Evolutionary conservation across 2,329 filamentous ascomycete species (phyloP).

Genomic region (Thelonectria discophora): DNA sequence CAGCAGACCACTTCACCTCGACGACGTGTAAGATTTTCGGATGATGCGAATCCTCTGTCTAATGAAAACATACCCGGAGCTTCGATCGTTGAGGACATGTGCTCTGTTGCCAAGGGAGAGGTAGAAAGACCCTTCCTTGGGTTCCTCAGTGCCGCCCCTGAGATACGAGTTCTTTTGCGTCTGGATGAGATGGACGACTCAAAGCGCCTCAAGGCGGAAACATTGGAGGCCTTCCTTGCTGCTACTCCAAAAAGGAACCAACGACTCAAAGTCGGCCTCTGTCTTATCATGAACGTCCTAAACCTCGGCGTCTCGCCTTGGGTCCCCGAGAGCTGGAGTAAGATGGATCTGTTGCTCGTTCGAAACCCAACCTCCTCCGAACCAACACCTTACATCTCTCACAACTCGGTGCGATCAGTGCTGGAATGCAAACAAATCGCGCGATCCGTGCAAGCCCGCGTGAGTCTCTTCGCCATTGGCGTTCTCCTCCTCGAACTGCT

Average conservation of each 20-base stretch:
- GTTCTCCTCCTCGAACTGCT: conserved; percentile 2
- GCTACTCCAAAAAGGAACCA: background rate
- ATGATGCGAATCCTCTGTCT: no score
- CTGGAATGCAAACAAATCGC: background rate
- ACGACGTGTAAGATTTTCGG: no score
- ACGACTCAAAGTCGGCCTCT: background rate
- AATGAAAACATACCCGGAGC: no score
- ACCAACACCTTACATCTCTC: background rate
- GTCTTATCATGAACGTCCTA: background rate
- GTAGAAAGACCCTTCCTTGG: no score
- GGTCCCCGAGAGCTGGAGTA: background rate
- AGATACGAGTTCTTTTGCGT: no score
- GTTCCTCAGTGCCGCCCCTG: no score
- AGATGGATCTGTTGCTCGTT: background rate
- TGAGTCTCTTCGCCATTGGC: background rate
- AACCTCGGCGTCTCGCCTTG: background rate
- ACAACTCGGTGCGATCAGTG: background rate
- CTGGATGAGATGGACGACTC: no score
- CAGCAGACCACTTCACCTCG: no score
- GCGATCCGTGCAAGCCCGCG: background rate
- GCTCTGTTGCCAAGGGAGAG: no score
- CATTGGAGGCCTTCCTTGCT: background rate
- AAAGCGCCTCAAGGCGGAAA: background rate
- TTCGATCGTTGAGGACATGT: no score
- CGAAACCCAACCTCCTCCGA: background rate